Percentiles rank a stretch among this genome's conserved stretches.
These are phyloP conservation scores for Diaporthe australafricana DNA, from an alignment of 2,329 filamentous ascomycete species.

Conservation along the genomic window DNA sequence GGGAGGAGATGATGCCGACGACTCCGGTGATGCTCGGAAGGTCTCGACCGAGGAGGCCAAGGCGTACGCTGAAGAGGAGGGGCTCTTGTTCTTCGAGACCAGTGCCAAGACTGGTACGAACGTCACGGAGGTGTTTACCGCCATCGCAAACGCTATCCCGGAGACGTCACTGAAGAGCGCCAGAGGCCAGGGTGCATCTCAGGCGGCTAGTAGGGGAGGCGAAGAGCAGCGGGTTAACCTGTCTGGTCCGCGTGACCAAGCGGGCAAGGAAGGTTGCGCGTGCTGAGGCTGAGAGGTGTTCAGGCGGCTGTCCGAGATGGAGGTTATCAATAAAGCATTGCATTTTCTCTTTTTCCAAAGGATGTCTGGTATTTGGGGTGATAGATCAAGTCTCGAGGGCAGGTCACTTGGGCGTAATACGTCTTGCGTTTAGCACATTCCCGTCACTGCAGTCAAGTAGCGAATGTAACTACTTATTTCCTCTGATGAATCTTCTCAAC, in stretches of 20 bases:
- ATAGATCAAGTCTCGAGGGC: conserved; percentile 31
- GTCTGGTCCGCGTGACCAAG: conserved; percentile 76
- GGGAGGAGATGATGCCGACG: conserved; percentile 67
- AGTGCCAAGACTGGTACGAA: conserved; percentile 96
- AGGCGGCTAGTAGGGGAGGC: conserved; percentile 67
- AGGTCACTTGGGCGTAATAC: conserved; percentile 37
- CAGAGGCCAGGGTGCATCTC: conserved; percentile 74
- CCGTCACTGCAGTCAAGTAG: conserved; percentile 31
- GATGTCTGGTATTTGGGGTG: conserved; percentile 5
- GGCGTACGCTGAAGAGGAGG: conserved; percentile 94
- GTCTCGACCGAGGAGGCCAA: conserved; percentile 92
- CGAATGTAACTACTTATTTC: conserved; percentile 33
- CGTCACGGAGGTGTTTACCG: conserved; percentile 95
- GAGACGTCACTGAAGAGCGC: conserved; percentile 95
- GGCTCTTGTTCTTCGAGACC: conserved; percentile 95
- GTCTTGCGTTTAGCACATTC: conserved; percentile 24
- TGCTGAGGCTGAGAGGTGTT: conserved; percentile 66
- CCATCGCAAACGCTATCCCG: conserved; percentile 97
- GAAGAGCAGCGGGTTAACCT: conserved; percentile 86
- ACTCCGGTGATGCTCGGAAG: conserved; percentile 82
- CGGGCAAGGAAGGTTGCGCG: conserved; percentile 91
- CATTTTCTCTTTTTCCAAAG: conserved; percentile 28
- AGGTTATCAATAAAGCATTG: conserved; percentile 33
- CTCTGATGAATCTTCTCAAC: not conserved
- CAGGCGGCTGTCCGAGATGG: conserved; percentile 29